Conservation (phyloP, 1,139 yeast genomes). For the Hemisphaericaspora lyxosophila region DNA sequence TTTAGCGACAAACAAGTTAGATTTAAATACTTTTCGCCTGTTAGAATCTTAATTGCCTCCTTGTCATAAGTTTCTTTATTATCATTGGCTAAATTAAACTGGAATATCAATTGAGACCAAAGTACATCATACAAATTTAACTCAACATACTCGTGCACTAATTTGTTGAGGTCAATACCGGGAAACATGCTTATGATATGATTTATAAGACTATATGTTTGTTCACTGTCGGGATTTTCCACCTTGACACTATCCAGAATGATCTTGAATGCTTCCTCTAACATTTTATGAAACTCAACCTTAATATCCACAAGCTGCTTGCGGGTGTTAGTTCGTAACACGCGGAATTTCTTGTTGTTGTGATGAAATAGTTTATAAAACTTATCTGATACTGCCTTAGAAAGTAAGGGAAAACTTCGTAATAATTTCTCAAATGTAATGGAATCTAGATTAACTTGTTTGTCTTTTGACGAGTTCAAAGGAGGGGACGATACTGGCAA, state of each 20-base stretch:
- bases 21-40: slow-evolving; percentile 36
- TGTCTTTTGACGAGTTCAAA: neutral
- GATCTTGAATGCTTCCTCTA: slow-evolving; percentile 39
- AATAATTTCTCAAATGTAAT: slow-evolving; percentile 45
- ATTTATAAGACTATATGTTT: slow-evolving; percentile 32
- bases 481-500: neutral
- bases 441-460: slow-evolving; percentile 10
- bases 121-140: slow-evolving; percentile 60
- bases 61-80: slow-evolving; percentile 29
- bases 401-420: slow-evolving; percentile 46
- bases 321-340: slow-evolving; percentile 30
- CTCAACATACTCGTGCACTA: slow-evolving; percentile 72
- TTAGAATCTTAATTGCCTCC: slow-evolving; percentile 29
- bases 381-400: slow-evolving; percentile 47
- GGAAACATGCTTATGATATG: slow-evolving; percentile 38
- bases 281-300: slow-evolving; percentile 33
- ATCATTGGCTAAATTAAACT: slow-evolving; percentile 34
- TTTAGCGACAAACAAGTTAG: slow-evolving; percentile 61
- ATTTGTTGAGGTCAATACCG: slow-evolving; percentile 50
- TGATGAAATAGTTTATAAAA: slow-evolving; percentile 47
- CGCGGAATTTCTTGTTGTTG: slow-evolving; percentile 36
- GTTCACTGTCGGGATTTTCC: slow-evolving; percentile 38
- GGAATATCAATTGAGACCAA: slow-evolving; percentile 53
- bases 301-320: slow-evolving; percentile 30
- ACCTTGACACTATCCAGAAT: slow-evolving; percentile 42